phyloP scores from a whole-genome alignment of 2,329 filamentous ascomycete genomes.

The Verticillium albo-atrum region DNA sequence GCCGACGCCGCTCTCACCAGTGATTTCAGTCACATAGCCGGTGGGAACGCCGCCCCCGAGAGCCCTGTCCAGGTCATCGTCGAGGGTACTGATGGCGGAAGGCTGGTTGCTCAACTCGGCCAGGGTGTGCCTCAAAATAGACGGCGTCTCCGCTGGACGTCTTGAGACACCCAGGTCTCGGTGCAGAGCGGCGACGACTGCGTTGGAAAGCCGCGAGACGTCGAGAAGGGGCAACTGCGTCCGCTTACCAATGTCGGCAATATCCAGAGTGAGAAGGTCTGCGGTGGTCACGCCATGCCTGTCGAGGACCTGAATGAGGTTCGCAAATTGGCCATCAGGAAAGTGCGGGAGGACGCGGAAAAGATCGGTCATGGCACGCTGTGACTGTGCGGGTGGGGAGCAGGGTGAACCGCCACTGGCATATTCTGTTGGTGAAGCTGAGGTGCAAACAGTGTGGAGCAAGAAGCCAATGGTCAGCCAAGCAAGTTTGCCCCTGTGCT shows the following conservation, averaged over 20 bases:
- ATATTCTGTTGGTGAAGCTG: background rate
- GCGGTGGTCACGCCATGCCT: slow-evolving; percentile 70
- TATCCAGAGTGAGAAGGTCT: slow-evolving; percentile 82
- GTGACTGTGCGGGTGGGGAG: background rate
- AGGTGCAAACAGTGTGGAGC: too few species aligned
- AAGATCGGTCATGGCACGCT: slow-evolving; percentile 73
- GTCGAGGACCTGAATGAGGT: slow-evolving; percentile 77
- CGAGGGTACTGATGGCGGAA: slow-evolving; percentile 73
- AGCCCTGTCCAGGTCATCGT: slow-evolving; percentile 62
- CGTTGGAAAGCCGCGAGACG: slow-evolving; percentile 66
- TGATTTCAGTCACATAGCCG: slow-evolving; percentile 81
- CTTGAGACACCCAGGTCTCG: slow-evolving; percentile 41
- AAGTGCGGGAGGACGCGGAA: slow-evolving; percentile 78
- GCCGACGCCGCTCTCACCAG: slow-evolving; percentile 88
- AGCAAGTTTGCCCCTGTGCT: background rate
- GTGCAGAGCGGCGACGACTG: slow-evolving; percentile 64
- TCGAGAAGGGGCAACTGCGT: slow-evolving; percentile 78
- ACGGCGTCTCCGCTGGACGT: background rate
- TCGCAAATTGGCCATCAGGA: slow-evolving; percentile 62
- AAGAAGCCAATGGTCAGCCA: background rate
- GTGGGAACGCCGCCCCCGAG: slow-evolving; percentile 77
- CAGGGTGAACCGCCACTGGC: background rate
- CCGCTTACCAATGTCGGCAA: slow-evolving; percentile 77
- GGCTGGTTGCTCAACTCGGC: slow-evolving; percentile 6
- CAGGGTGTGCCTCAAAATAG: slow-evolving; percentile 5